A percentile compares a stretch with the other conserved stretches of the same genome.
phyloP scores from a whole-genome alignment of 352 stramenopile genomes.

The Pythium apleroticum region DNA sequence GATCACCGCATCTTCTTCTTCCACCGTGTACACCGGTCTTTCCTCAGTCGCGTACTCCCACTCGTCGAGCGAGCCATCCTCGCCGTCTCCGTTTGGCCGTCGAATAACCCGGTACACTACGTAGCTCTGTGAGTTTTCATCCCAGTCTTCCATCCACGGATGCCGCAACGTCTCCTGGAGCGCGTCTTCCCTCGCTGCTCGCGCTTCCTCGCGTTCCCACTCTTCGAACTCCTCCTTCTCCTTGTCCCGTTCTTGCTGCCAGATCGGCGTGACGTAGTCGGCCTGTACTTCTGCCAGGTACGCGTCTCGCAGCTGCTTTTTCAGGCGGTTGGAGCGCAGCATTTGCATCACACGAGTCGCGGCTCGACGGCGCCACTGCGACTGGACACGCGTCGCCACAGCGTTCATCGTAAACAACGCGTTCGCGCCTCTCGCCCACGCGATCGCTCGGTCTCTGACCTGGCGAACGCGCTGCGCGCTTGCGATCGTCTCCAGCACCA shows the following conservation, averaged over 20 bases:
- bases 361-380: constrained; percentile 51
- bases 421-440: constrained; percentile 33
- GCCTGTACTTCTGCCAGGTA: constrained; percentile 60
- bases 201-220: constrained; percentile 38
- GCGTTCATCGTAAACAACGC: constrained; percentile 39
- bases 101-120: constrained; percentile 32
- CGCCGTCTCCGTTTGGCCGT: background rate
- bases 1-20: constrained; percentile 53
- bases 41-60: constrained; percentile 28
- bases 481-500: constrained; percentile 21
- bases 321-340: constrained; percentile 35
- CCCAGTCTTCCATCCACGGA: constrained; percentile 61
- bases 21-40: constrained; percentile 60
- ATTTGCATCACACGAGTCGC: constrained; percentile 40
- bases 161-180: constrained; percentile 48
- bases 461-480: constrained; percentile 1
- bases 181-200: constrained; percentile 33
- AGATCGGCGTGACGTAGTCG: constrained; percentile 66
- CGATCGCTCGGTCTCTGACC: constrained; percentile 27
- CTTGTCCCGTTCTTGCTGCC: constrained; percentile 56
- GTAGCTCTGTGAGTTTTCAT: constrained; percentile 41
- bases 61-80: constrained; percentile 14
- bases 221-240: constrained; percentile 52
- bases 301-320: constrained; percentile 35
- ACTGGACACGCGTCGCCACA: constrained; percentile 42